A percentile compares a stretch with the other conserved stretches of the same genome.
These are phyloP conservation scores for Penicillium freii DNA, from an alignment of 2,329 filamentous ascomycete species.

Conservation along the genomic window DNA sequence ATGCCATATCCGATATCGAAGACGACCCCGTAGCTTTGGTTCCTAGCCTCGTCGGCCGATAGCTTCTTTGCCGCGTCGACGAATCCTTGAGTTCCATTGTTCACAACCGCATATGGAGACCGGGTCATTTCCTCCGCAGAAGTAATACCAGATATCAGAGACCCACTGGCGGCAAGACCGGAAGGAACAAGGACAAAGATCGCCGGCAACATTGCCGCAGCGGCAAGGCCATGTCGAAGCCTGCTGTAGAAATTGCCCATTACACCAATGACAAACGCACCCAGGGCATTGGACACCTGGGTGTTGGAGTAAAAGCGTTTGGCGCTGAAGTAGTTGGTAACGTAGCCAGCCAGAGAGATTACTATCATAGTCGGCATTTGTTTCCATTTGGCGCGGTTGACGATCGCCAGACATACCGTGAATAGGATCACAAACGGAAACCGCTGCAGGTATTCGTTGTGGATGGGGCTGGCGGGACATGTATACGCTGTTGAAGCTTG, in stretches of 20 bases:
- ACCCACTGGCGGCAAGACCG: constrained; percentile 58
- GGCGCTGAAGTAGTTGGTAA: constrained; percentile 71
- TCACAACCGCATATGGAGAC: constrained; percentile 21
- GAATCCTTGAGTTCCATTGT: constrained; percentile 29
- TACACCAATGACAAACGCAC: constrained; percentile 72
- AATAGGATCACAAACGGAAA: constrained; percentile 75
- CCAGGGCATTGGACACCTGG: constrained; percentile 74
- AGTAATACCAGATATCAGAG: constrained; percentile 56
- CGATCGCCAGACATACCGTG: constrained; percentile 69
- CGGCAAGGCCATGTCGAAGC: constrained; percentile 70
- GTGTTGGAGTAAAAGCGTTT: constrained; percentile 66
- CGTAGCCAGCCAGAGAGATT: constrained; percentile 71
- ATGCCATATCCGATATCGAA: constrained; percentile 49
- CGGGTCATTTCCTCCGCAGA: constrained; percentile 55
- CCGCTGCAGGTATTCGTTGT: constrained; percentile 47
- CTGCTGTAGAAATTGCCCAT: constrained; percentile 77
- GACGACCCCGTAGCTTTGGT: constrained; percentile 45
- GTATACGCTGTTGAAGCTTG: constrained; percentile 51
- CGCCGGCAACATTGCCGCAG: constrained; percentile 79
- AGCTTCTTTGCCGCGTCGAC: constrained; percentile 36
- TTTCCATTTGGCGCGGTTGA: constrained; percentile 79
- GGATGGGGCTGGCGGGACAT: constrained; percentile 51
- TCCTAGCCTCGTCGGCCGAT: constrained; percentile 18
- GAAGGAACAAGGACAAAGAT: constrained; percentile 71
- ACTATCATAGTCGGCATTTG: constrained; percentile 73